Evolutionary conservation across 2,329 filamentous ascomycete genomes (phyloP).

Genomic region (Cladosporium sp.): DNA sequence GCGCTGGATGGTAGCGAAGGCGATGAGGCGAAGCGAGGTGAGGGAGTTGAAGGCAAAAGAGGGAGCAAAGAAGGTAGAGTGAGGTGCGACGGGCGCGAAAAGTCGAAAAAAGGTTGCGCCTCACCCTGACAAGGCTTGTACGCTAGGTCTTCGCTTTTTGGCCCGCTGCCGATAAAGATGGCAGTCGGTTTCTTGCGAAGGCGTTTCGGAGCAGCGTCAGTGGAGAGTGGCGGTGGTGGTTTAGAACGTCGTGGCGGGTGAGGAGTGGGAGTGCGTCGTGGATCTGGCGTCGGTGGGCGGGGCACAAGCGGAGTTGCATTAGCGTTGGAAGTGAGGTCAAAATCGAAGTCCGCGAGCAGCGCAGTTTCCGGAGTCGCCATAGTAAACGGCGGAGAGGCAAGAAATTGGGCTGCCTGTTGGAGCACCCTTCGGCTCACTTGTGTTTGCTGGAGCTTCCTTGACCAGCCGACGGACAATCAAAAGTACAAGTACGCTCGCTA

Average conservation of each 20-base stretch:
- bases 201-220: background rate
- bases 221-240: background rate
- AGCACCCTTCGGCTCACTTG: background rate
- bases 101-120: background rate
- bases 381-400: background rate
- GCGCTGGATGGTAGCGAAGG: constrained; percentile 29
- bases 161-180: constrained; percentile 12
- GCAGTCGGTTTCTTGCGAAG: constrained; percentile 17
- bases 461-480: background rate
- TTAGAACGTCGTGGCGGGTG: background rate
- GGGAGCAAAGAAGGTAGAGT: constrained; percentile 14
- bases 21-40: constrained; percentile 23
- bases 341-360: constrained; percentile 14
- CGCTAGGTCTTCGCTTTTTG: background rate
- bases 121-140: background rate
- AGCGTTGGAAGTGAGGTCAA: constrained; percentile 12
- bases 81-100: background rate
- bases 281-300: constrained; percentile 18
- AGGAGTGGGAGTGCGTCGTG: constrained; percentile 17
- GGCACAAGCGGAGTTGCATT: background rate
- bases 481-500: background rate
- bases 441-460: background rate
- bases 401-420: background rate
- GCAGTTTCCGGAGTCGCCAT: constrained; percentile 13
- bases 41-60: constrained; percentile 23